Evolutionary conservation across 2,329 filamentous ascomycete genomes (phyloP), one percentile per base, ranked within the genome.

Genomic region (Zalaria obscura): DNA sequence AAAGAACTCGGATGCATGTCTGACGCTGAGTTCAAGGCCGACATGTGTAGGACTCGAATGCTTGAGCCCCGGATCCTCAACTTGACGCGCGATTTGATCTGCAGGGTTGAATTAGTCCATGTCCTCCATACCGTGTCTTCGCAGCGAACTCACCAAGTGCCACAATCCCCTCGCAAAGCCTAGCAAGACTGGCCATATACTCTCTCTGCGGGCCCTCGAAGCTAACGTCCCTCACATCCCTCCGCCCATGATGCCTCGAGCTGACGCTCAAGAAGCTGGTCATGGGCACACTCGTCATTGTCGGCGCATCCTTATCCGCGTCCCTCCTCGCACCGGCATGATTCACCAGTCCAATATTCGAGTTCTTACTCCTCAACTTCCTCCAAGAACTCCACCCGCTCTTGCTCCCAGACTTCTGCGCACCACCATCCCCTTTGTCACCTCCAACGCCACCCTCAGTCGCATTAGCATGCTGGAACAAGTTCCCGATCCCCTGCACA

Each of bases 1-100:
- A 59, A 98, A 98, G 63, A 98, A 98, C 62, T 98, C 91, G 29
- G 89, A 85, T 5, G 89, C 91, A 60, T 95, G 89, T 34, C 89
- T 77, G 31, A 87, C 87, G 58, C 86, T 91, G 34, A 98, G 73
- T 63, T 98, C 91, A 29, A 98, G 75, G 6, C 91, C 91, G 40
- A 98, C 88, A 57, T 95, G 88, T 5, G 91, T 96, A 54, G 86
- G 87, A 52, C 88, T 89, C 11, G 86, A 87, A 62, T 91, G 85
- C 51, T 84, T 83, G 41, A 96, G 73, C 6, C 89, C 89, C 4
- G 89, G 89, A 56, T 96, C 89, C 58, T 95, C 89, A 37, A 95
- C 87, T 67, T 95, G 89, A 50, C 89, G 83, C 40, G 88, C 86
- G 60, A 96, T 89, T 76, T 93, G 85, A 69, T 95, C 87, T 93